Percentiles rank a stretch among this genome's conserved stretches.
phyloP scores from a whole-genome alignment of 2,329 filamentous ascomycete species.

The Blastomyces gilchristii region DNA sequence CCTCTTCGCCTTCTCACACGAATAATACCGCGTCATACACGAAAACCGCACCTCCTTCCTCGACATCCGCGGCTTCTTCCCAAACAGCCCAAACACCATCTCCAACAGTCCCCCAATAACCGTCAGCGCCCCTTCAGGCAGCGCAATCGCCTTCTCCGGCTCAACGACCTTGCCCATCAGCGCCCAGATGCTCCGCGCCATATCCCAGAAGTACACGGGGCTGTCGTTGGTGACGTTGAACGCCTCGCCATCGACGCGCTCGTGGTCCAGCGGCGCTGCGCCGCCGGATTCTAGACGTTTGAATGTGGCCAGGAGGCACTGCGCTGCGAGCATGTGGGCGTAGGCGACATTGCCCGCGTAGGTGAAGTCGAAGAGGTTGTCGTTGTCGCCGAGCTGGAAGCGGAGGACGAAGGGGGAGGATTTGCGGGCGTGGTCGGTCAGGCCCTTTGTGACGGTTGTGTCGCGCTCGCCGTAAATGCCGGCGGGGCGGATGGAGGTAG shows the following conservation, averaged over 20 bases:
- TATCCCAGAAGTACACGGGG: constrained; percentile 86
- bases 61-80: constrained; percentile 38
- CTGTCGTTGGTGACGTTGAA: constrained; percentile 87
- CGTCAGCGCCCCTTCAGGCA: constrained; percentile 33
- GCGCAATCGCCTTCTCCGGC: constrained; percentile 32
- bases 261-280: constrained; percentile 57
- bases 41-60: constrained; percentile 38
- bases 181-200: constrained; percentile 67
- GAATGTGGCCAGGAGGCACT: constrained; percentile 56
- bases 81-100: constrained; percentile 33
- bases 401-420: constrained; percentile 51
- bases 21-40: constrained; percentile 41
- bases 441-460: constrained; percentile 59
- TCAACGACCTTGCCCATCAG: constrained; percentile 37
- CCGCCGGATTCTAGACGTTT: constrained; percentile 33
- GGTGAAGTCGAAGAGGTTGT: constrained; percentile 61
- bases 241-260: constrained; percentile 70
- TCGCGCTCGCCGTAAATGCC: constrained; percentile 91
- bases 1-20: constrained; percentile 37
- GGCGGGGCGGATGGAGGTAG: constrained; percentile 71
- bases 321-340: constrained; percentile 71
- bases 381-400: constrained; percentile 69
- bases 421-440: constrained; percentile 60
- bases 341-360: constrained; percentile 62
- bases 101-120: constrained; percentile 35